These are phyloP conservation scores for Lactarius vividus DNA, from an alignment of 768 basidiomycete species.

Conservation along the genomic window DNA sequence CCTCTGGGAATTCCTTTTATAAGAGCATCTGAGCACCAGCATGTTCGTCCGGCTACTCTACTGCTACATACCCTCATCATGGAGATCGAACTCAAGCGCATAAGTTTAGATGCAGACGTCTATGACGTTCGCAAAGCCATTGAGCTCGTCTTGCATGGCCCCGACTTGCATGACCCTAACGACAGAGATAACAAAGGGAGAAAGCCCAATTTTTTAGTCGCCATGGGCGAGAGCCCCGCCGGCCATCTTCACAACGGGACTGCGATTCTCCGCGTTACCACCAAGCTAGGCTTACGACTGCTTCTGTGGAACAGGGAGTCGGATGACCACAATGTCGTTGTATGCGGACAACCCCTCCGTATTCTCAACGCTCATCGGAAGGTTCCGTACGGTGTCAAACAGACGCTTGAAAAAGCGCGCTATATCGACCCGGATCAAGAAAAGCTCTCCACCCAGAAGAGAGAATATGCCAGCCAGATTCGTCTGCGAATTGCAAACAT, in stretches of 20 bases:
- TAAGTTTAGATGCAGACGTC: conserved; percentile 42
- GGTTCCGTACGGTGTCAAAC: conserved; percentile 12
- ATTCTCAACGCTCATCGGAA: conserved; percentile 22
- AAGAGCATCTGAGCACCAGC: neutral
- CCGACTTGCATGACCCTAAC: conserved; percentile 40
- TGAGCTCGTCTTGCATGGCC: conserved; percentile 54
- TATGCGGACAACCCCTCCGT: conserved; percentile 30
- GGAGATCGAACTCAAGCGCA: conserved; percentile 39
- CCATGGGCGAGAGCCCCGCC: conserved; percentile 47
- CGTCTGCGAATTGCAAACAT: conserved; percentile 56
- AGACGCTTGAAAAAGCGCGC: conserved; percentile 35
- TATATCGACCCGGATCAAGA: conserved; percentile 36
- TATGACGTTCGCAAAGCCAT: conserved; percentile 59
- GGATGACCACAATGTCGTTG: conserved; percentile 30
- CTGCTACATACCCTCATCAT: conserved; percentile 27
- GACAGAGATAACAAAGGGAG: conserved; percentile 32
- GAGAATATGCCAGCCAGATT: conserved; percentile 39
- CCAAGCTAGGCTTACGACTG: conserved; percentile 45
- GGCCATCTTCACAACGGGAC: conserved; percentile 58
- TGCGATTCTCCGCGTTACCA: conserved; percentile 37
- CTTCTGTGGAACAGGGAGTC: conserved; percentile 40
- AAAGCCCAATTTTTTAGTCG: conserved; percentile 59
- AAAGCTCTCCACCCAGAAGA: conserved; percentile 26
- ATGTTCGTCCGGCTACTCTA: neutral
- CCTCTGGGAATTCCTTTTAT: neutral